Base-by-base conservation (phyloP, 2,329 filamentous ascomycete species). In the Aspergillus japonicus region DNA sequence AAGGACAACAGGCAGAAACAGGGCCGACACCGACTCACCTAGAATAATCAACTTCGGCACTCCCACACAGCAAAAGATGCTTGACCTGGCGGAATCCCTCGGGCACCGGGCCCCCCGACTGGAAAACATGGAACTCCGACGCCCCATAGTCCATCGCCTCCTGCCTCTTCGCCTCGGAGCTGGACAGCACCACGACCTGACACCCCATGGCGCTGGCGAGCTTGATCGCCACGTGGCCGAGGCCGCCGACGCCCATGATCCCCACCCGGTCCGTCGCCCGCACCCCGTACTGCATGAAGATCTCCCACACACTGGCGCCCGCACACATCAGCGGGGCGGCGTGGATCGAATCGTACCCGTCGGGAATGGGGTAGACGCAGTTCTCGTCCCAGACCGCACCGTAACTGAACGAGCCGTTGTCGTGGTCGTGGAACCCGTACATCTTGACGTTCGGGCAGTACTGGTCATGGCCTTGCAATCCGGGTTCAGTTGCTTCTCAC, bases 211-310 rank as follows among this genome's bases (percentile, higher is more conserved):
- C 88, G 63, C 83, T 84, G 0, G 88, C 85, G 71, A 83, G 90
- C 63, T 90, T 81, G 14, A 92, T 73, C 0, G 83, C 89, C 61
- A 91, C 86, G 67, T 92, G 88, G 0, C 89, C 89, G 0, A 91
- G 77, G 0, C 89, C 89, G 14, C 89, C 89, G 5, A 91, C 77
- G 5, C 89, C 88, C 7, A 90, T 78, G 55, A 92, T 83, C 1
- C 85, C 89, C 1, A 92, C 87, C 5, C 76, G 81, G 72, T 89
- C 89, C 3, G 87, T 89, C 0, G 87, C 85, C 1, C 85, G 85
- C 3, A 89, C 85, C 57, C 59, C 62, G 58, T 69, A 85, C n/a
- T 86, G 79, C 48, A 82, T 84, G 5, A 93, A 76, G 0, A 89
- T 89, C 1, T 82, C 82, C 71, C 67, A 76, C n/a, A 74, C 71